phyloP scores from a whole-genome alignment of 495 filamentous ascomycete species.

The Talaromyces nanjingensis region DNA sequence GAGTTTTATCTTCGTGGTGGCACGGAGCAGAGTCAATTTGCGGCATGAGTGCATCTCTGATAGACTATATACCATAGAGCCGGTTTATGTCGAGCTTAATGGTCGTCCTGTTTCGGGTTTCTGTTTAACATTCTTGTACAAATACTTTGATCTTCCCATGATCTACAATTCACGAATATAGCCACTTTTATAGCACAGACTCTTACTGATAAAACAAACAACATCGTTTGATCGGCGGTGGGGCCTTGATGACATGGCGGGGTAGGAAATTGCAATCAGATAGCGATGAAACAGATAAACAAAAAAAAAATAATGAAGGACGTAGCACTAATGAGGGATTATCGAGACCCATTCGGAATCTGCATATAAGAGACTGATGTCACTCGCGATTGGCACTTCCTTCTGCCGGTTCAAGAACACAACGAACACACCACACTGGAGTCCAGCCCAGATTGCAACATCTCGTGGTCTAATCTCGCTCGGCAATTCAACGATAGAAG shows the following conservation, averaged over 20 bases:
- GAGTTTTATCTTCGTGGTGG: slow-evolving; percentile 75
- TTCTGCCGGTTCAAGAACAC: background rate
- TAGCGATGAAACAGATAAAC: background rate
- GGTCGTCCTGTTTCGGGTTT: background rate
- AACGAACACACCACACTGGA: background rate
- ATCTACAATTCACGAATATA: background rate
- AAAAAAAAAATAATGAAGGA: background rate
- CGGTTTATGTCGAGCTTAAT: background rate
- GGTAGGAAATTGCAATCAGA: background rate
- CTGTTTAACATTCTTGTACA: background rate
- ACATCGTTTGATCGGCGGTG: background rate
- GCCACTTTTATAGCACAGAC: background rate
- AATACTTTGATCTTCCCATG: background rate
- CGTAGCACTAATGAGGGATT: background rate
- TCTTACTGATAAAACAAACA: background rate
- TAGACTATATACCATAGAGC: background rate
- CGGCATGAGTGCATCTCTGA: slow-evolving; percentile 9
- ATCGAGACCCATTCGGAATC: background rate
- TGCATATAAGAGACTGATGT: background rate
- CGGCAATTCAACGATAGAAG: background rate
- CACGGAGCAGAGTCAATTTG: slow-evolving; percentile 31
- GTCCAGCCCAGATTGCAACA: background rate
- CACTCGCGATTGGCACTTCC: background rate
- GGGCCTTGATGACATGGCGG: background rate
- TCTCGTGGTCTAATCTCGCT: background rate